Evolutionary conservation across 306 rosid species (phyloP), one percentile per base, ranked within the genome.

Genomic region (Vachellia collinsii): DNA sequence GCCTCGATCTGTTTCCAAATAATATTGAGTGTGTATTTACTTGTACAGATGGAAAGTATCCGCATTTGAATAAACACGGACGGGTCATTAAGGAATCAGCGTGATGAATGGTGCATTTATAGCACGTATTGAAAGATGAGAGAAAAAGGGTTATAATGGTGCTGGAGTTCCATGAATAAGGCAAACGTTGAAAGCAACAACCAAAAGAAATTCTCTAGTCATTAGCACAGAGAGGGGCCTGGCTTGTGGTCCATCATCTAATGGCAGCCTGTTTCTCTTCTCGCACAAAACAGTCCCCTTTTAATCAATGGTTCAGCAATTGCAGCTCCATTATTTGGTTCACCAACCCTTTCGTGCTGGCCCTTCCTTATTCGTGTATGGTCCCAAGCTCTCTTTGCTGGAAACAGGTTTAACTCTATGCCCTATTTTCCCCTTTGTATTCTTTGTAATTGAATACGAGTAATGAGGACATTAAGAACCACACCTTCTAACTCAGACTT

Each of bases 201-300:
- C 61, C 81, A 51, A 37, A 59, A 20, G 68, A 78, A 79, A 81
- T 77, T 77, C 63, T 72, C 67, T 37, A 44, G 82, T 72, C 54
- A 69, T 25, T 29, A 63, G 74, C 76, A 79, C 65, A 39, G 48
- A 39, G 16, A 19, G 77, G 51, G 64, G 25, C 64, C 58, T 77
- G 61, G 17, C 44, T 8, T 68, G 85, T 73, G 81, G 87, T 79
- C 84, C 89, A 71, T 53, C 89, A 71, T 50, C 58, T 38, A n/a
- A 64, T 54, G 39, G 72, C 67, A 77, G 77, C 77, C 53, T 72
- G 76, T 11, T 72, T 76, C 51, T 58, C 66, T 41, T 74, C 53
- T 69, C 56, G 48, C 71, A 75, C 38, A 72, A 72, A 39, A 34
- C 42, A 48, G 50, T 3, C 13, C 7, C 50, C 20, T 70, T 54